phyloP scores from a whole-genome alignment of 192 early-diverging fungal species.

The Entomortierella parvispora region DNA sequence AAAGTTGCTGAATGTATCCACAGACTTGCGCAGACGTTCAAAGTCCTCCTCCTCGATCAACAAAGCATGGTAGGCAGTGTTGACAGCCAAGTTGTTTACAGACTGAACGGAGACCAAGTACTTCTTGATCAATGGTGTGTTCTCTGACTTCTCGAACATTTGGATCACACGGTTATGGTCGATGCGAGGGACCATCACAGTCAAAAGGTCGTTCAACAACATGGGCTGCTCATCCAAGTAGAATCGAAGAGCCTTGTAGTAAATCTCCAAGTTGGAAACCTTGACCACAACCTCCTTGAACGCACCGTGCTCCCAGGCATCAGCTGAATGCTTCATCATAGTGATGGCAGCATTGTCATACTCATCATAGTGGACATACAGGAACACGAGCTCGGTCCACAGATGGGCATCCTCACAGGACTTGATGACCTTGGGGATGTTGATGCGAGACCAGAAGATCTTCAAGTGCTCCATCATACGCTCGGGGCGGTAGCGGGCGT shows the following conservation, averaged over 20 bases:
- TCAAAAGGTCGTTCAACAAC: conserved; percentile 91
- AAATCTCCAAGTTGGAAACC: conserved; percentile 96
- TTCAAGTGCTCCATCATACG: conserved; percentile 98
- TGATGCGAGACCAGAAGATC: conserved; percentile 96
- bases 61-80: conserved; percentile 95
- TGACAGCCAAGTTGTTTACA: conserved; percentile 94
- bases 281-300: conserved; percentile 99
- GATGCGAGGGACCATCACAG: conserved; percentile 87
- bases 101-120: conserved; percentile 96
- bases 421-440: conserved; percentile 99
- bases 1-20: conserved; percentile 96
- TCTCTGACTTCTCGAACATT: conserved; percentile 98
- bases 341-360: conserved; percentile 97
- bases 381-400: conserved; percentile 97
- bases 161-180: conserved; percentile 98
- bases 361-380: conserved; percentile 99
- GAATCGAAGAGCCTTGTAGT: conserved; percentile 97
- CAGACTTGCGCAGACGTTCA: conserved; percentile 91
- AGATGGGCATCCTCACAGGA: conserved; percentile 93
- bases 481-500: conserved; percentile 96
- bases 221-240: conserved; percentile 97
- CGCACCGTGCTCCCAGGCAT: conserved; percentile 95
- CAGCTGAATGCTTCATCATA: conserved; percentile 95
- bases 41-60: conserved; percentile 99
- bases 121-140: conserved; percentile 95